Evolutionary conservation across 2,329 filamentous ascomycete species (phyloP), one percentile per base, ranked within the genome.

Genomic region (Paecilomyces variotii): DNA sequence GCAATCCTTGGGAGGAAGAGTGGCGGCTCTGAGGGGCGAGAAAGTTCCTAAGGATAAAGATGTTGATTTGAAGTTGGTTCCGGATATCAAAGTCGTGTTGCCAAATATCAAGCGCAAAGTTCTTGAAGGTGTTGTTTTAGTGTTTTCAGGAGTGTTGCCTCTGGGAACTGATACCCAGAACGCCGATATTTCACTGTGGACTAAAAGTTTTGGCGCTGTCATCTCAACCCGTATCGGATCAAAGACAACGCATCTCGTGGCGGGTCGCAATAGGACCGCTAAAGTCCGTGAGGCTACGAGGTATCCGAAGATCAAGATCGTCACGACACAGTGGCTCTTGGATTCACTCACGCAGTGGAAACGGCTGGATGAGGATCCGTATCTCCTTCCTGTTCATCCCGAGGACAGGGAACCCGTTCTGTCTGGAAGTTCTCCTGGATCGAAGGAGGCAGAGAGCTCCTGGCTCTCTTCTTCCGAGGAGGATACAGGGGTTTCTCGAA

Each of bases 61-160:
- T 39, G 68, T 80, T 53, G 80, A 84, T 67, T 72, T 86, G 32
- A 79, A 80, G 56, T 75, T 84, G 58, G 87, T 97, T 3, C 94
- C 94, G 0, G 91, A 99, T 70, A 86, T 96, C 30, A 92, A 91
- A 59, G 79, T 82, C 52, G 86, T 97, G n/a, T 87, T 99, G 76
- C 88, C 90, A 45, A 77, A 82, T 53, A 85, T 97, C 70, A 97
- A 97, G 77, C 78, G 81, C 0, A 82, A 82, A 57, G 88, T 95
- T 1, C 84, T 99, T 0, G 83, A 82, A 25, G 89, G 87, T 12
- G 85, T 89, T 10, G 84, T 87, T 4, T 84, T 99, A 59, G 92
- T 96, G 4, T 87, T 97, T 63, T 96, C 93, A 0, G 94, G 94
- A 0, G 87, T 99, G 2, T 86, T 97, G 2, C 92, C 92, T 0